Evolutionary conservation across 2,329 filamentous ascomycete species (phyloP).

Genomic region (Colletotrichum sp.): DNA sequence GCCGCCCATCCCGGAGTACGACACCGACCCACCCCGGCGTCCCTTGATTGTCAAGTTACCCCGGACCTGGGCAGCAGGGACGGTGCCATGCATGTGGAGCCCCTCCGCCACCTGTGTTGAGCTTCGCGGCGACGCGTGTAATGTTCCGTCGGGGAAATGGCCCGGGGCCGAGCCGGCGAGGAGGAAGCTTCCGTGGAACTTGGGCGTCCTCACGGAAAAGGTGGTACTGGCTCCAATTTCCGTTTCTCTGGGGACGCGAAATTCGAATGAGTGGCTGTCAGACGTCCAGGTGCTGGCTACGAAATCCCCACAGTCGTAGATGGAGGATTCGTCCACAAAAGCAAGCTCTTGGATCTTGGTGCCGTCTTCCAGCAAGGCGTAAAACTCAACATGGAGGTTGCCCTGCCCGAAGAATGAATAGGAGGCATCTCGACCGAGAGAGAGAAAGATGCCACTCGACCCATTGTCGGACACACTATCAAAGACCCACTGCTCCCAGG

Average conservation of each 20-base stretch:
- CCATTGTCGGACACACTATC: not conserved
- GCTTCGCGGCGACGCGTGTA: not conserved
- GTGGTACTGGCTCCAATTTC: not conserved
- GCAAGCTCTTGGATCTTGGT: not conserved
- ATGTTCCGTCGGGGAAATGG: not conserved
- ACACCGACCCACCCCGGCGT: not conserved
- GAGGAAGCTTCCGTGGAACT: not conserved
- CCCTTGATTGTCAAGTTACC: not conserved
- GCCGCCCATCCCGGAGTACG: not conserved
- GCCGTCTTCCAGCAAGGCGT: not conserved
- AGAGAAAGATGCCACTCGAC: not conserved
- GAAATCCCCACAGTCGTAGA: not conserved
- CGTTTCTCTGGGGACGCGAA: not conserved
- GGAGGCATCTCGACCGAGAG: not conserved
- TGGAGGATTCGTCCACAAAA: not conserved
- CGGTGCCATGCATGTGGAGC: not conserved
- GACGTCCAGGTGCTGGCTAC: not conserved
- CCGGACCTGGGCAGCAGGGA: not conserved
- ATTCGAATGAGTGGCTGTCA: not conserved
- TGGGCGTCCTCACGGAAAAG: not conserved
- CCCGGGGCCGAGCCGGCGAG: not conserved
- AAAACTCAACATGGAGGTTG: not conserved
- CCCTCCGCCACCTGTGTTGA: not conserved
- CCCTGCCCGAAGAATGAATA: not conserved
- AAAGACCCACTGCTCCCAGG: slow-evolving; percentile 1